Evolutionary conservation across 306 rosid genomes (phyloP).

Genomic region (Macrotyloma uniflorum): DNA sequence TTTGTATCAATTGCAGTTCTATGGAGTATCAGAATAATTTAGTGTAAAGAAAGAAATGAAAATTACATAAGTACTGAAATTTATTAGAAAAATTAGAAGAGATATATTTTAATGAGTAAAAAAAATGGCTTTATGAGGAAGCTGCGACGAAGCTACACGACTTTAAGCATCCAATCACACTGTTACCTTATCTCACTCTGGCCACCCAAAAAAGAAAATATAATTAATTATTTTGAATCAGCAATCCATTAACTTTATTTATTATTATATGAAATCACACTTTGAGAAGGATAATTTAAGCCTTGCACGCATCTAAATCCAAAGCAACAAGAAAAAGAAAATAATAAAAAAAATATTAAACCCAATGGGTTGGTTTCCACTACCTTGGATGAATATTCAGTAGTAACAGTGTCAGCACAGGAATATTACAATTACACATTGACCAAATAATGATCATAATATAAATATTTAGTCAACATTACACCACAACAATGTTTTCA

Average conservation of each 20-base stretch:
- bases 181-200: not conserved
- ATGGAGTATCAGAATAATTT: no score
- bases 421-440: not conserved
- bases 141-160: not conserved
- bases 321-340: not conserved
- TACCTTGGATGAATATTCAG: not conserved
- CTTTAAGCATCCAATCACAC: not conserved
- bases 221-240: not conserved
- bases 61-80: no score
- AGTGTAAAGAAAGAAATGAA: no score
- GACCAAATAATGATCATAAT: not conserved
- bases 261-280: not conserved
- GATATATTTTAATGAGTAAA: no score
- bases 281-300: not conserved
- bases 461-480: conserved; percentile 25
- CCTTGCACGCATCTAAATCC: conserved; percentile 26
- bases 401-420: not conserved
- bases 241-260: not conserved
- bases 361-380: not conserved
- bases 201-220: not conserved
- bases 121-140: no score
- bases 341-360: not conserved
- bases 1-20: no score
- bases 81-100: no score
- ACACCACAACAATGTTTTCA: not conserved